A percentile compares a stretch with the other conserved stretches of the same genome.
Conservation (phyloP, 495 filamentous ascomycete species). For the Recurvomyces mirabilis region DNA sequence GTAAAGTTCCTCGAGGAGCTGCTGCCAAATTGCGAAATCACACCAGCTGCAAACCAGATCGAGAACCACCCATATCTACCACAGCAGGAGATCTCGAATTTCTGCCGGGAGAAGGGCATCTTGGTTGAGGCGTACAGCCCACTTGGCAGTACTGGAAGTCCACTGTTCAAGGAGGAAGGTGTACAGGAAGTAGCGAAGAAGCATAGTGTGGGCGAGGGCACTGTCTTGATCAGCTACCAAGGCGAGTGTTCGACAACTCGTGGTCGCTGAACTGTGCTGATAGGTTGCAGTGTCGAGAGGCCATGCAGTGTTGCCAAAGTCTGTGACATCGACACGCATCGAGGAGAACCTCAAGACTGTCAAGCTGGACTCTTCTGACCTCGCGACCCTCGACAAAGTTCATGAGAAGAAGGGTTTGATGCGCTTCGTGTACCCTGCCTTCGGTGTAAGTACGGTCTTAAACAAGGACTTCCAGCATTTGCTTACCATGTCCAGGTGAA, state of each 20-base stretch:
- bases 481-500: slow-evolving; percentile 18
- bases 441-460: slow-evolving; percentile 40
- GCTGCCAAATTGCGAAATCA: slow-evolving; percentile 49
- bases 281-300: slow-evolving; percentile 49
- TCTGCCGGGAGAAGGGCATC: slow-evolving; percentile 20
- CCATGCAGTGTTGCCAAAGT: slow-evolving; percentile 68
- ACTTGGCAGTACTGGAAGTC: slow-evolving; percentile 66
- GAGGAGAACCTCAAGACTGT: slow-evolving; percentile 60
- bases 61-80: slow-evolving; percentile 80
- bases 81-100: slow-evolving; percentile 72
- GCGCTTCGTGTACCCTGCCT: slow-evolving; percentile 68
- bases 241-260: slow-evolving; percentile 34
- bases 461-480: not conserved
- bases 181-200: slow-evolving; percentile 61
- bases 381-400: slow-evolving; percentile 52
- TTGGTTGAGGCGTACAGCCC: slow-evolving; percentile 31
- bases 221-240: slow-evolving; percentile 67
- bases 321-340: slow-evolving; percentile 62
- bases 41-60: slow-evolving; percentile 79
- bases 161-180: slow-evolving; percentile 54
- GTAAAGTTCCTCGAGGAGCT: slow-evolving; percentile 60
- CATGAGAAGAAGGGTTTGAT: slow-evolving; percentile 48
- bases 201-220: slow-evolving; percentile 48
- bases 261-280: no score
- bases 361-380: slow-evolving; percentile 53